These are phyloP conservation scores for Epichloe sp. DNA, from an alignment of 2,329 filamentous ascomycete species.

Conservation along the genomic window DNA sequence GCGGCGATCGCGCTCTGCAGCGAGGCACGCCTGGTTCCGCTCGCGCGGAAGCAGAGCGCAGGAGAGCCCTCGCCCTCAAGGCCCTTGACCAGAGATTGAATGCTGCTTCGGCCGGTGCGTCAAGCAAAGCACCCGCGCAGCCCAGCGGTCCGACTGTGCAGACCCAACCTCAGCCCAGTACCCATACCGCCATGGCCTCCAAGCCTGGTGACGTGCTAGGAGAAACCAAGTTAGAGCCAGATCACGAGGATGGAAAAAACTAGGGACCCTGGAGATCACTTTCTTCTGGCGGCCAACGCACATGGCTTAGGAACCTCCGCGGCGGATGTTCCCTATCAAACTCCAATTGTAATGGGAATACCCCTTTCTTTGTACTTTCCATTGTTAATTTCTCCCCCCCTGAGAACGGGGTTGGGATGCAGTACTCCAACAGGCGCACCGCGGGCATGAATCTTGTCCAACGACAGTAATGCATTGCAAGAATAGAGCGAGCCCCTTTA, in stretches of 20 bases:
- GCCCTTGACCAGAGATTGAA: conserved; percentile 85
- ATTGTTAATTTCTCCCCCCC: too few species aligned
- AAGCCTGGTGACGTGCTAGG: conserved; percentile 45
- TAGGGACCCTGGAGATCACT: conserved; percentile 7
- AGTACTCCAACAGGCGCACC: too few species aligned
- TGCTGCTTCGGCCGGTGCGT: conserved; percentile 53
- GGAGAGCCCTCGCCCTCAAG: conserved; percentile 78
- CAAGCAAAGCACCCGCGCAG: conserved; percentile 15
- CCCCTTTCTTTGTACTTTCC: too few species aligned
- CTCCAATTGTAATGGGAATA: too few species aligned
- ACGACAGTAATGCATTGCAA: too few species aligned
- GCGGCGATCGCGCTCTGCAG: conserved; percentile 45
- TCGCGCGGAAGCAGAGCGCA: conserved; percentile 80
- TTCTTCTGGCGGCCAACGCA: too few species aligned
- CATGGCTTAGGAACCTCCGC: too few species aligned
- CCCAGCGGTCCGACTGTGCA: conserved; percentile 42
- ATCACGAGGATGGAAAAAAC: conserved; percentile 31
- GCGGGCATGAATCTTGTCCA: too few species aligned
- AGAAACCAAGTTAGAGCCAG: conserved; percentile 58
- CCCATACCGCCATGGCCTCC: conserved; percentile 45
- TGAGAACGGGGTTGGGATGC: too few species aligned
- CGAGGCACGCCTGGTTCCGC: conserved; percentile 52
- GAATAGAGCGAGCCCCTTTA: too few species aligned
- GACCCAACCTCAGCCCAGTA: conserved; percentile 40
- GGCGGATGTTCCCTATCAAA: not conserved